Evolutionary conservation across 1,139 yeast species (phyloP).

Genomic region (Debaryomyces udenii): DNA sequence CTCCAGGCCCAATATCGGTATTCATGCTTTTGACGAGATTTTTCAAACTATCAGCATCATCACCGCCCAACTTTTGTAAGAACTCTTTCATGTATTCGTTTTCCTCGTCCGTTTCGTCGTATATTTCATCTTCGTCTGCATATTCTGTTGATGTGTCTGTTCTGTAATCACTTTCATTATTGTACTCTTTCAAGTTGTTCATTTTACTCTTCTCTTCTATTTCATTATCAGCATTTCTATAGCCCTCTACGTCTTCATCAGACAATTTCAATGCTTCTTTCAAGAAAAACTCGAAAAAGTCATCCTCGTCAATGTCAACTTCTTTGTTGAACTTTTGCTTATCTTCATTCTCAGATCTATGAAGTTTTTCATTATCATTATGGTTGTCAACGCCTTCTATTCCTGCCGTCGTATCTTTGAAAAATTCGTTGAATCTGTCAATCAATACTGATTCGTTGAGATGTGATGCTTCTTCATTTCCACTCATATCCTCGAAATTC

Average conservation of each 20-base stretch:
- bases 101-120: constrained; percentile 9
- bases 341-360: constrained; percentile 14
- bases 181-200: constrained; percentile 17
- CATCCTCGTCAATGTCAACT: constrained; percentile 59
- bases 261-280: constrained; percentile 51
- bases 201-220: constrained; percentile 14
- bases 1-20: constrained; percentile 13
- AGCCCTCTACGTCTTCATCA: constrained; percentile 39
- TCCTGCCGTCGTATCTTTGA: constrained; percentile 15
- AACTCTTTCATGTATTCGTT: constrained; percentile 6
- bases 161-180: constrained; percentile 25
- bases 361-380: constrained; percentile 13
- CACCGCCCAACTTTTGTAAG: constrained; percentile 7
- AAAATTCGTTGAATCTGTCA: constrained; percentile 14
- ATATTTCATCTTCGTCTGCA: constrained; percentile 17
- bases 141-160: constrained; percentile 20
- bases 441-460: constrained; percentile 15
- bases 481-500: neutral
- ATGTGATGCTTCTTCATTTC: neutral
- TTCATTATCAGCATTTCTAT: constrained; percentile 8
- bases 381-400: constrained; percentile 15
- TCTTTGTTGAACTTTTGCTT: constrained; percentile 13
- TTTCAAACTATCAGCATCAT: constrained; percentile 8
- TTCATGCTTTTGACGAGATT: constrained; percentile 10
- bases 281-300: constrained; percentile 61